Evolutionary conservation across 2,329 filamentous ascomycete species (phyloP), one percentile per base, ranked within the genome.

Genomic region (Clarireedia monteithiana): DNA sequence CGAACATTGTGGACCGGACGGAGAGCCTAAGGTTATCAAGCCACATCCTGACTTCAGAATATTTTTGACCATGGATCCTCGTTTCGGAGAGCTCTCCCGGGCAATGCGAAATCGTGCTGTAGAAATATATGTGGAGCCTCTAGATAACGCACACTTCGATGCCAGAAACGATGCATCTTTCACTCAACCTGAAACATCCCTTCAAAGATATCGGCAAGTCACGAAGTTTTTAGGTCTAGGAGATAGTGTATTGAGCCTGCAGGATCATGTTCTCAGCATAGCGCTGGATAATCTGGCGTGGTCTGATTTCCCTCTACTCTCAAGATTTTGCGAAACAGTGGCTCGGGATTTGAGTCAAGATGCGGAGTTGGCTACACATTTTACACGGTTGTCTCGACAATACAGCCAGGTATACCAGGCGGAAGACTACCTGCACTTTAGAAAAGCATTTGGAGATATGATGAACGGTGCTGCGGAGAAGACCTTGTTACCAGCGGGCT

Each of bases 51-150:
- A 90, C 59, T 99, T 99, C 72, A 82, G 92, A 56, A 84, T 99
- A 20, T 97, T 99, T 71, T 75, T 99, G 68, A 97, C 92, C 0
- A 88, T 95, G 75, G 92, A 99, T 69, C 85, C 94, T 47, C 83
- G 86, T 50, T 89, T 96, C 69, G 95, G 94, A 17, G 94, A 99
- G 70, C 77, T 99, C 7, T 99, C 94, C 3, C 82, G 94, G 60
- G 94, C 94, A 0, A 99, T 99, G 94, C 81, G 95, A 56, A 99
- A 99, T 71, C 83, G 94, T 69, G 91, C 91, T 49, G 80, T 96
- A 26, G 95, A 99, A 71, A 86, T 99, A 9, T 94, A 85, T 66
- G 76, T 99, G 47, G 77, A 84, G 60, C 70, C 70, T 44, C 30
- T 27, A 52, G 5, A 20, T 26, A 10, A 44, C 45, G 6, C 38